Base-by-base conservation (phyloP, 345 rosid genomes). In the Physaria fendleri region DNA sequence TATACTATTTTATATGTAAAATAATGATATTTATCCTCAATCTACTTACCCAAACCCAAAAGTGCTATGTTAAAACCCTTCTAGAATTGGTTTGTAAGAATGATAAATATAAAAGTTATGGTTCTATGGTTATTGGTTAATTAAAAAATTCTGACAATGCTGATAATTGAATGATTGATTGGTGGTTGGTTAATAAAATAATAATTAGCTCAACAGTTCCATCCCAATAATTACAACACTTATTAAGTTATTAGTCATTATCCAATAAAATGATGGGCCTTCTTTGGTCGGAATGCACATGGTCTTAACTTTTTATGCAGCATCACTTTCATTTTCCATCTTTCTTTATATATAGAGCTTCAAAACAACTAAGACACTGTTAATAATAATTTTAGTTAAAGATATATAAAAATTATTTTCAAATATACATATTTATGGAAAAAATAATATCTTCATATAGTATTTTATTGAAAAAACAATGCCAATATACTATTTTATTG, bases 281-380 rank as follows among this genome's bases (percentile, higher is more conserved):
- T 59, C 47, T 52, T 22, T 60, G 67, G 73, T 68, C 67, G 67
- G 73, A 53, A 52, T 56, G 60, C 67, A 68, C 73, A 68, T 68
- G 67, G 67, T 60, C 32, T 16, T 43, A 50, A 16, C 54, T 53
- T 54, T 56, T 54, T 56, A 25, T 44, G 54, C 14, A 28, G 13
- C 56, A 52, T 39, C 27, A 60, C 62, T 21, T 6, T 4, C 49
- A 45, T 8, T 65, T 56, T 46, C 41, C 8, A 23, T 56, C 5
- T 66, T 59, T 60, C 49, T 61, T 60, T 53, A 53, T 62, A 60
- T 53, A 53, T 62, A 60, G 56, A 68, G 8, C 55, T 59, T 60
- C 47, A 25, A 43, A 68, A 52, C 73, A 60, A 34, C 66, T 59
- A 30, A 56, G 27, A 14, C 20, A 55, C 29, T 49, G 4, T 37